phyloP scores from a whole-genome alignment of 176 grass and related monocot species.

The Rhipidocladum racemiflorum region DNA sequence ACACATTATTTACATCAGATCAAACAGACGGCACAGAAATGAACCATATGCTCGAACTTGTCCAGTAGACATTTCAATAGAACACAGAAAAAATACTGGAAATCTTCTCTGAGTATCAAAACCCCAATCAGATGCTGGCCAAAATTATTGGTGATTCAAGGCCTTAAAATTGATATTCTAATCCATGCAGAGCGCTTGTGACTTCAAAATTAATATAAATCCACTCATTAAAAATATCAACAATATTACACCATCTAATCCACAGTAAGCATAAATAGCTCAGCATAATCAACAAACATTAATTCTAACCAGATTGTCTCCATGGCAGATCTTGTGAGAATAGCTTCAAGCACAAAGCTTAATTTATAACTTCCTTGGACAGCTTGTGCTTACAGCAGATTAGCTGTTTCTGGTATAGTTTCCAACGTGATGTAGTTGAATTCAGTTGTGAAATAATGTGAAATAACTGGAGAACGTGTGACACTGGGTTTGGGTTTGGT shows the following conservation, averaged over 20 bases:
- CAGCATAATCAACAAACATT: not conserved
- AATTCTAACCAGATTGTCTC: not conserved
- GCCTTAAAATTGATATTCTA: not conserved
- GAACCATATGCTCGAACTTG: not conserved
- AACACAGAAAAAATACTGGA: not conserved
- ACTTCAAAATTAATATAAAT: not conserved
- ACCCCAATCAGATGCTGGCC: not conserved
- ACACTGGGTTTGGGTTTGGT: too few relatives aligned
- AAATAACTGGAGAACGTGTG: not conserved
- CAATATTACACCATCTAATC: not conserved
- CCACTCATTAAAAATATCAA: not conserved
- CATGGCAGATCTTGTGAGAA: not conserved
- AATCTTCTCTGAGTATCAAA: not conserved
- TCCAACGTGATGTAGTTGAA: not conserved
- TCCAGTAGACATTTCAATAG: not conserved
- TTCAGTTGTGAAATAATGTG: not conserved
- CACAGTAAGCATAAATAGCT: not conserved
- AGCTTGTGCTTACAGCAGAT: not conserved
- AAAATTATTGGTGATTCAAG: not conserved
- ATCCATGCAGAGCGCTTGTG: not conserved
- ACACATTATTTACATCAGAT: not conserved
- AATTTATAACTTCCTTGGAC: not conserved
- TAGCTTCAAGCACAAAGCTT: not conserved
- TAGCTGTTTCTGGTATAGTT: not conserved
- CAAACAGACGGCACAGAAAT: not conserved